Evolutionary conservation across 2,329 filamentous ascomycete genomes (phyloP), one percentile per base, ranked within the genome.

Genomic region (Paecilomyces fulvus): DNA sequence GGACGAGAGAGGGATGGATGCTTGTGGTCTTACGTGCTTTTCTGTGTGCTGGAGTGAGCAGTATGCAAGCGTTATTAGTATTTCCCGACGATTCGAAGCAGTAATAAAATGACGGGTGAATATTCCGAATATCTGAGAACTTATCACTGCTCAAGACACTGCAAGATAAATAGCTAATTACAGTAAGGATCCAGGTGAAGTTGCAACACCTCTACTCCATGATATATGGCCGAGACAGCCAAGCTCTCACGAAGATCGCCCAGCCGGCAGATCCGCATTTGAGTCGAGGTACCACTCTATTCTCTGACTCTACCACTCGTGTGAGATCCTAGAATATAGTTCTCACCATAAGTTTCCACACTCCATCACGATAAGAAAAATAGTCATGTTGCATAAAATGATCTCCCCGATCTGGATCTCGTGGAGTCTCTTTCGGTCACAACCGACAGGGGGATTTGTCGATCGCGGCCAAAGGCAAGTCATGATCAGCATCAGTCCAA

Each of bases 401-500:
- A 43, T 43, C 37, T 43, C 17, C 37, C 37, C 37, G 37, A 43
- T 17, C 37, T 17, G 5, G n/a, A 43, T 17, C 37, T 20, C 37
- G 37, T 43, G 37, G 37, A 17, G 37, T 43, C 6, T 43, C 5
- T 43, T 43, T 43, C 14, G 14, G 37, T 43, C 37, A 43, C 37
- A 5, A n/a, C 37, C n/a, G 37, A 20, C 4, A 17, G 37, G 20
- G n/a, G 20, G 37, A 43, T 43, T 43, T 43, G 37, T 43, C 37
- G 37, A 43, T 43, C 37, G 14, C 14, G n/a, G n/a, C 37, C 14
- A 14, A 37, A 37, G 49, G 49, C 50, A 56, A 43, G 48, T 54
- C 56, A 37, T 61, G 52, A 52, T 31, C 20, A 30, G 30, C 37
- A 17, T 43, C 37, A 43, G 37, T 3, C 28, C 25, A 50, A 21